Evolutionary conservation across 2,329 filamentous ascomycete genomes (phyloP).

Genomic region (Akanthomyces muscarius): DNA sequence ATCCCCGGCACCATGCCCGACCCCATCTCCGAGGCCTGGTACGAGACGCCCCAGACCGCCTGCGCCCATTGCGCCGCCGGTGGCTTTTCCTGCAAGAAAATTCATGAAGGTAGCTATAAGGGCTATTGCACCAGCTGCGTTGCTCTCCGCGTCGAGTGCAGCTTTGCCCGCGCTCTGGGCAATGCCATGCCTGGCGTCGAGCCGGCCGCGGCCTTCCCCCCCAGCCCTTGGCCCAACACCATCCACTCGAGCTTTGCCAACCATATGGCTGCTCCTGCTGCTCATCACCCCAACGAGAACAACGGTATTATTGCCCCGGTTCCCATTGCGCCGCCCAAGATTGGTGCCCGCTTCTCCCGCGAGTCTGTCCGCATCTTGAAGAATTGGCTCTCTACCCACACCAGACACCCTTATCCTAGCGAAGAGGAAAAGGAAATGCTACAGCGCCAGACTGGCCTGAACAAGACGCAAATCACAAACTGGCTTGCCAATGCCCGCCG

Average conservation of each 20-base stretch:
- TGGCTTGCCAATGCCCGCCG: conserved; percentile 90
- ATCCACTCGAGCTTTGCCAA: conserved; percentile 19
- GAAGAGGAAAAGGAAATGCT: conserved; percentile 82
- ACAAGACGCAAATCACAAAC: conserved; percentile 79
- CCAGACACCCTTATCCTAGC: conserved; percentile 79
- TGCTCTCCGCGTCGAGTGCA: conserved; percentile 55
- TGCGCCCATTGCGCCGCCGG: conserved; percentile 50
- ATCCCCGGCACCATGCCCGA: conserved; percentile 26
- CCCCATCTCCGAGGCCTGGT: conserved; percentile 18
- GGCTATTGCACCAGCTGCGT: conserved; percentile 62
- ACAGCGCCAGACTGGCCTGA: conserved; percentile 74
- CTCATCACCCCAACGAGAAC: conserved; percentile 22
- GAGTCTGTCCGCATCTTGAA: conserved; percentile 78
- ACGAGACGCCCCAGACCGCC: conserved; percentile 41
- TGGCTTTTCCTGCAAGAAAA: conserved; percentile 57
- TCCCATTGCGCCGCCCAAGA: conserved; percentile 49
- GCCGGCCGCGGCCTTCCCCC: conserved; percentile 37
- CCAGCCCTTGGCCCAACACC: conserved; percentile 42
- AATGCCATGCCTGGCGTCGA: conserved; percentile 33
- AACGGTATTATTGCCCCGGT: conserved; percentile 24
- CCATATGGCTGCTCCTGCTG: background rate
- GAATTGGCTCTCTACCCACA: conserved; percentile 77
- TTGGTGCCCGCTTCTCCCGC: conserved; percentile 71
- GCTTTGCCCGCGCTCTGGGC: conserved; percentile 42
- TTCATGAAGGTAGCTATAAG: conserved; percentile 55